phyloP scores from a whole-genome alignment of 176 grass and related monocot species.

The Avena insularis region DNA sequence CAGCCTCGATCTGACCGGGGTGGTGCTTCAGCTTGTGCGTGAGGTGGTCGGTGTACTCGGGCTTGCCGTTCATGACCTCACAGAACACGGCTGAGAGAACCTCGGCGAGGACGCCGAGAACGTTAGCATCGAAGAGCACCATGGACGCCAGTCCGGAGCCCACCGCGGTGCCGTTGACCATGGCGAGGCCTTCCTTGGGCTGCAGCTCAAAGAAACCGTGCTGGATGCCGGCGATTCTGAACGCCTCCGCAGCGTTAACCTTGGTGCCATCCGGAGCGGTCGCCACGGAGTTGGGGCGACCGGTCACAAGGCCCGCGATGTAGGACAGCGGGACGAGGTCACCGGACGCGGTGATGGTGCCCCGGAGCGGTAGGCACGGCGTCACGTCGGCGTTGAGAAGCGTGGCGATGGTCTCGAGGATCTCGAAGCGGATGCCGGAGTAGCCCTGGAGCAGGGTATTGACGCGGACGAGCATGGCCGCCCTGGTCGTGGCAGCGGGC shows the following conservation, averaged over 20 bases:
- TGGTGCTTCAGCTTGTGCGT: slow-evolving; percentile 89
- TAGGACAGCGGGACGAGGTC: slow-evolving; percentile 87
- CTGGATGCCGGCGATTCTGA: too few species aligned
- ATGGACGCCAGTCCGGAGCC: neutral
- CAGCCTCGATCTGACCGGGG: slow-evolving; percentile 68
- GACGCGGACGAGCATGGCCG: slow-evolving; percentile 67
- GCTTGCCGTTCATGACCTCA: slow-evolving; percentile 87
- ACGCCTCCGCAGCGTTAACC: too few species aligned
- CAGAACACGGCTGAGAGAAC: slow-evolving; percentile 44
- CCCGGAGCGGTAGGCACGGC: slow-evolving; percentile 83
- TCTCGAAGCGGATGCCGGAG: slow-evolving; percentile 85
- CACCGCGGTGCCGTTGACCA: neutral
- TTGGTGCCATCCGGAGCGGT: too few species aligned
- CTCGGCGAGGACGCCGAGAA: neutral
- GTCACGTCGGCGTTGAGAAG: slow-evolving; percentile 83
- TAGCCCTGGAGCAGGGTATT: slow-evolving; percentile 66
- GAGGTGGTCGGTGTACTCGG: slow-evolving; percentile 81
- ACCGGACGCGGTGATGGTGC: slow-evolving; percentile 82
- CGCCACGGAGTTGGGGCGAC: slow-evolving; percentile 38
- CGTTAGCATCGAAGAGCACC: neutral
- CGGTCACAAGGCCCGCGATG: slow-evolving; percentile 76
- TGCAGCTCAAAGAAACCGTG: too few species aligned
- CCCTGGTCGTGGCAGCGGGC: slow-evolving; percentile 38
- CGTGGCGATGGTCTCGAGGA: slow-evolving; percentile 67
- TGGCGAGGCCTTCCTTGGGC: neutral